These are phyloP conservation scores for Sporobolomyces phaffii DNA, from an alignment of 768 basidiomycete genomes.

Conservation along the genomic window DNA sequence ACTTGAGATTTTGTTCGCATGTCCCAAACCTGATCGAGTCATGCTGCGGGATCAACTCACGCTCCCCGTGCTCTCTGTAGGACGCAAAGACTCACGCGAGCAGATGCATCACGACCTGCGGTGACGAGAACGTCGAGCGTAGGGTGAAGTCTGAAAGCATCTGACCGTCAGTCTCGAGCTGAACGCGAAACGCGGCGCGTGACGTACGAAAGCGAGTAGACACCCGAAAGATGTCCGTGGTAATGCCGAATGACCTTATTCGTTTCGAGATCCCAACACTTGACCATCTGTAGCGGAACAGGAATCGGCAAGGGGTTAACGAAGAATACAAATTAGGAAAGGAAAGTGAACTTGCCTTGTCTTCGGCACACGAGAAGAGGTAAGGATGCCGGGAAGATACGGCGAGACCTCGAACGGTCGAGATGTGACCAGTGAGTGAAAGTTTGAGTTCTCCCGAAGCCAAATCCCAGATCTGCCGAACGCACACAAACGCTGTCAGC, in stretches of 20 bases:
- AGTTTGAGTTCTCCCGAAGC: slow-evolving; percentile 94
- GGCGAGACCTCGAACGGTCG: slow-evolving; percentile 87
- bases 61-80: too few species aligned
- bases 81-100: slow-evolving; percentile 53
- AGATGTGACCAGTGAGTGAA: slow-evolving; percentile 95
- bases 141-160: slow-evolving; percentile 66
- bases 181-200: not conserved
- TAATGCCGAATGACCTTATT: slow-evolving; percentile 99
- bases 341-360: slow-evolving; percentile 62
- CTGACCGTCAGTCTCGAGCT: too few species aligned
- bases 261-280: slow-evolving; percentile 97
- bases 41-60: too few species aligned
- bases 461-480: slow-evolving; percentile 94
- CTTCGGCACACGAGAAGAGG: slow-evolving; percentile 93
- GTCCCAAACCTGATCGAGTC: slow-evolving; percentile 72
- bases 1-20: slow-evolving; percentile 98
- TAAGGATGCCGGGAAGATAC: slow-evolving; percentile 92
- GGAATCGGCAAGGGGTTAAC: not conserved
- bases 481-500: too few species aligned
- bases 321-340: accelerated
- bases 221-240: slow-evolving; percentile 95
- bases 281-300: slow-evolving; percentile 76
- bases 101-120: slow-evolving; percentile 89
- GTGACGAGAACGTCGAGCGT: slow-evolving; percentile 94
- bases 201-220: slow-evolving; percentile 68